Percentiles rank a stretch among this genome's conserved stretches.
Evolutionary conservation across 176 grass and related monocot genomes (phyloP).

Genomic region (Microstegium vimineum): DNA sequence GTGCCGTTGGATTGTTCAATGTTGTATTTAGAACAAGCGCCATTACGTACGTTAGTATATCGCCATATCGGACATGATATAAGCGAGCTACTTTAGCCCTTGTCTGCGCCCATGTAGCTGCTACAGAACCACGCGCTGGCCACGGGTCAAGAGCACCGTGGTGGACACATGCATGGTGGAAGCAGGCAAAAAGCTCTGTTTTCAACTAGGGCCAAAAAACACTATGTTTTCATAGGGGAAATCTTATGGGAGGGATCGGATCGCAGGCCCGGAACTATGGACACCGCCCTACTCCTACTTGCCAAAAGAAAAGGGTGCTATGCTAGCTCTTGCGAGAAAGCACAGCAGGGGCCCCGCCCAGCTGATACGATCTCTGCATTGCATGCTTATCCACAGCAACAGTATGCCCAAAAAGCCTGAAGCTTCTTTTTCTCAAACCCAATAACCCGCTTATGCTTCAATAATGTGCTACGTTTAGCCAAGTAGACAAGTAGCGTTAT

Average conservation of each 20-base stretch:
- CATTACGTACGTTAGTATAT: too few species aligned
- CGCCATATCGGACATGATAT: too few species aligned
- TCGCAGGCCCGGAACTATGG: background rate
- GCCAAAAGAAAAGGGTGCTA: background rate
- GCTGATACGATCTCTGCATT: background rate
- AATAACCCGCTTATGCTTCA: background rate
- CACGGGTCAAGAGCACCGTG: too few species aligned
- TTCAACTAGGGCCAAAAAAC: background rate
- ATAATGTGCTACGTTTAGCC: background rate
- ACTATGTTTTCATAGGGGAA: too few species aligned
- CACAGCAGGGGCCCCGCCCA: background rate
- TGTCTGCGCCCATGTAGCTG: too few species aligned
- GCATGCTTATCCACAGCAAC: conserved; percentile 15
- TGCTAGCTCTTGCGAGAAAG: background rate
- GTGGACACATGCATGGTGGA: too few species aligned
- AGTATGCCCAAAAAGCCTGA: background rate
- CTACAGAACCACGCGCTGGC: too few species aligned
- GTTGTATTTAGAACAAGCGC: too few species aligned
- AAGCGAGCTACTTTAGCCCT: too few species aligned
- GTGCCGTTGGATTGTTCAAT: too few species aligned
- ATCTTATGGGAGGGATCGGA: background rate
- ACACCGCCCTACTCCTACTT: background rate
- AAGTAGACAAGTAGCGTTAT: background rate
- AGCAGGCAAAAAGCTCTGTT: too few species aligned
- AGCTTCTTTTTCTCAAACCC: background rate